Conservation (phyloP, 768 basidiomycete species). For the Lactarius psammicola region DNA sequence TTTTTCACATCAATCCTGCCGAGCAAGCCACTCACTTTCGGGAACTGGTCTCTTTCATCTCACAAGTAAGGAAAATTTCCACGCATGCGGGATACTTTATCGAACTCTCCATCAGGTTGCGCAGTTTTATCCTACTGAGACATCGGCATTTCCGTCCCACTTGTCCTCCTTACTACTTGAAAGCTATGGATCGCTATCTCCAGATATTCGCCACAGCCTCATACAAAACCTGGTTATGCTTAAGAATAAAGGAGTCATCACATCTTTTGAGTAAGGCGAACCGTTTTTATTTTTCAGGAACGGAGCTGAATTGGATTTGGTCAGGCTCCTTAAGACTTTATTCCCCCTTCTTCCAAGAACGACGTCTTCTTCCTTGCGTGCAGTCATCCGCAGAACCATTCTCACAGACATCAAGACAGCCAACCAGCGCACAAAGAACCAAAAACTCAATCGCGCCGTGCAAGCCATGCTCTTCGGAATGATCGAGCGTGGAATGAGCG, state of each 20-base stretch:
- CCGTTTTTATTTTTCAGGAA: background rate
- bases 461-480: slow-evolving; percentile 95
- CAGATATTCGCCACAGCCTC: slow-evolving; percentile 80
- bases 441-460: slow-evolving; percentile 93
- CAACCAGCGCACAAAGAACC: slow-evolving; percentile 84
- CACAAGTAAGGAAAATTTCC: slow-evolving; percentile 55
- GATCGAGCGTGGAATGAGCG: slow-evolving; percentile 90
- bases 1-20: slow-evolving; percentile 78
- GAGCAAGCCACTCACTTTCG: slow-evolving; percentile 84
- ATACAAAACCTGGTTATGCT: slow-evolving; percentile 93
- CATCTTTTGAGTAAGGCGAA: slow-evolving; percentile 79
- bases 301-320: slow-evolving; percentile 4
- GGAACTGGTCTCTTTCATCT: slow-evolving; percentile 88
- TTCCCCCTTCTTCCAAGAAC: slow-evolving; percentile 96
- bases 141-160: slow-evolving; percentile 79
- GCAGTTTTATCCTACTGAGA: slow-evolving; percentile 90
- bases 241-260: slow-evolving; percentile 87
- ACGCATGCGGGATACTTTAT: background rate
- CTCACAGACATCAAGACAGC: slow-evolving; percentile 90
- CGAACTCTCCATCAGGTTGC: slow-evolving; percentile 53
- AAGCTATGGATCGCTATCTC: slow-evolving; percentile 67
- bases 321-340: slow-evolving; percentile 82
- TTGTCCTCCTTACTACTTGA: slow-evolving; percentile 76
- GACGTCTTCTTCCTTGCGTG: slow-evolving; percentile 77
- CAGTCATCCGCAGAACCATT: slow-evolving; percentile 90